These are phyloP conservation scores for Orobanche coerulescens DNA, from an alignment of 257 asterid genomes.

Conservation along the genomic window DNA sequence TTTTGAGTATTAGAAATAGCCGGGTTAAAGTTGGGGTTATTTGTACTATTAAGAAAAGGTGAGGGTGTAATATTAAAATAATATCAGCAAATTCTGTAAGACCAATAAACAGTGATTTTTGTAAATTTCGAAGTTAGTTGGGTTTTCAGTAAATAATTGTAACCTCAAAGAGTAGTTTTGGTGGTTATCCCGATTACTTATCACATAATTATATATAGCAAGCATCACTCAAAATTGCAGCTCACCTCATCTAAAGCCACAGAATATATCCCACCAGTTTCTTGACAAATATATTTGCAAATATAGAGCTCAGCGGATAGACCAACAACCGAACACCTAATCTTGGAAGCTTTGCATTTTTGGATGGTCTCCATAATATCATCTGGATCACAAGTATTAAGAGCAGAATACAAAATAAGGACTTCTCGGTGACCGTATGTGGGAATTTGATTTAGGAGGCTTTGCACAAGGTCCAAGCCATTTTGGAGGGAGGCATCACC, in stretches of 20 bases:
- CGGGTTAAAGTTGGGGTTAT: not conserved
- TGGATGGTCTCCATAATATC: slow-evolving; percentile 78
- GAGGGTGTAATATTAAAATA: not conserved
- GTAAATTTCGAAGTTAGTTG: not conserved
- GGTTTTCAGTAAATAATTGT: not conserved
- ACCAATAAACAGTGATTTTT: not conserved
- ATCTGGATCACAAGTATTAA: slow-evolving; percentile 87
- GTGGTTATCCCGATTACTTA: not conserved
- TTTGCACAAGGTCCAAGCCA: slow-evolving; percentile 80
- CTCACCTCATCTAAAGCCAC: slow-evolving; percentile 93
- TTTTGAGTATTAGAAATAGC: not conserved
- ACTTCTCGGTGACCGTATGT: slow-evolving; percentile 94
- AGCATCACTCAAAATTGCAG: slow-evolving; percentile 7
- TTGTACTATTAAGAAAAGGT: not conserved
- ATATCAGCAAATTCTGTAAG: not conserved
- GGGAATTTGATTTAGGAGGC: slow-evolving; percentile 73
- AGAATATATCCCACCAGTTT: slow-evolving; percentile 81
- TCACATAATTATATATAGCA: not conserved
- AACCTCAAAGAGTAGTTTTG: not conserved
- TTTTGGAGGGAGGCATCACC: slow-evolving; percentile 95
- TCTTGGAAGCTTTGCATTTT: slow-evolving; percentile 74
- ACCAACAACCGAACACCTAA: slow-evolving; percentile 86
- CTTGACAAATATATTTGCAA: slow-evolving; percentile 87
- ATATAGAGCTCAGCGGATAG: slow-evolving; percentile 87
- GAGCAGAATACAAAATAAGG: slow-evolving; percentile 83